Percentiles rank a stretch among this genome's conserved stretches.
phyloP scores from a whole-genome alignment of 2,329 filamentous ascomycete species.

The Colletotrichum chlorophyti region DNA sequence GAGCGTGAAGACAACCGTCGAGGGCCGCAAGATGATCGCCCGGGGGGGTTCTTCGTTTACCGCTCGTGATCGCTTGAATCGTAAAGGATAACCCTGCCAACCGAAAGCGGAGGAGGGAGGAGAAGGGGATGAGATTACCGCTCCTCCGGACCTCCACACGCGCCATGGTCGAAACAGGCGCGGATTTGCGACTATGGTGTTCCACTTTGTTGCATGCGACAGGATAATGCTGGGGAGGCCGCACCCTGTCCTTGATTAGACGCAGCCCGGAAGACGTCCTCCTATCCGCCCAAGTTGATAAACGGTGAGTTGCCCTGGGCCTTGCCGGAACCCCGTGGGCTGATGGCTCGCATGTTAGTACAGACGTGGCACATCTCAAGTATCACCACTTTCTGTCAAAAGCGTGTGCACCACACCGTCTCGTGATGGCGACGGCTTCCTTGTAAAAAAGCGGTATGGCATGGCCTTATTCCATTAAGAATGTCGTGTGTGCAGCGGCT shows the following conservation, averaged over 20 bases:
- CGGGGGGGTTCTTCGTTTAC: background rate
- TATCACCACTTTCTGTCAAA: constrained; percentile 7
- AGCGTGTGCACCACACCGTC: background rate
- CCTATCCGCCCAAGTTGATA: background rate
- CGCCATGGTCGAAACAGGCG: constrained; percentile 13
- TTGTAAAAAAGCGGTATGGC: background rate
- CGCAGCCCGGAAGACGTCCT: background rate
- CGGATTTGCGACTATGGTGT: background rate
- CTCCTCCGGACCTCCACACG: background rate
- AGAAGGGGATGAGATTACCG: background rate
- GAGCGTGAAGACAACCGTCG: background rate
- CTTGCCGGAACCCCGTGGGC: no score
- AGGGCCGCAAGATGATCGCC: background rate
- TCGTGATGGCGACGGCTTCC: background rate
- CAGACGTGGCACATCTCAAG: background rate
- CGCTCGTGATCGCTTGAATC: constrained; percentile 2
- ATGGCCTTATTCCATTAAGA: background rate
- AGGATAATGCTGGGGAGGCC: background rate
- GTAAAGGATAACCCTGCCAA: background rate
- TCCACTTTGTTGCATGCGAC: constrained; percentile 18
- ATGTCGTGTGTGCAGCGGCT: constrained; percentile 17
- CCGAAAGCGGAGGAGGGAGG: background rate
- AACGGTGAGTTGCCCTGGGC: background rate
- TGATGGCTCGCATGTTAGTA: constrained; percentile 1
- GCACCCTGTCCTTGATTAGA: constrained; percentile 16